Evolutionary conservation across 2,329 filamentous ascomycete genomes (phyloP), one percentile per base, ranked within the genome.

Genomic region (Canariomyces notabilis): DNA sequence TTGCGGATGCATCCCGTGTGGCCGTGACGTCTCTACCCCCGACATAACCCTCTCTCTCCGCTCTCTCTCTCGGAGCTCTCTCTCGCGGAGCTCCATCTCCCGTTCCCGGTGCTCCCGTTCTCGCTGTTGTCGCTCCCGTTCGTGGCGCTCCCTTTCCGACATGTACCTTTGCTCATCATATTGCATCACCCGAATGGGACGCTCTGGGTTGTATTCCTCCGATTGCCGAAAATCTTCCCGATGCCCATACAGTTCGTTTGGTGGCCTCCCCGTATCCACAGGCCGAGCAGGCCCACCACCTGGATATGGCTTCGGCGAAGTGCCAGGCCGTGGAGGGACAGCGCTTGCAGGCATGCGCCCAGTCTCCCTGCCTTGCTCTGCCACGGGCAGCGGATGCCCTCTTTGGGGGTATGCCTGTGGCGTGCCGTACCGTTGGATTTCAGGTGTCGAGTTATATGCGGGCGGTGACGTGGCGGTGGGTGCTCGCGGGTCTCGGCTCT

Each of bases 361-460:
- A 8, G 64, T 58, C 8, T 72, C 69, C 49, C 69, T 61, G 32
- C 59, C 63, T 52, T 76, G 72, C 18, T 82, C 79, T 12, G 64
- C 63, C 5, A 67, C 46, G 1, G 59, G 67, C 12, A 69, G 64
- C 33, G 74, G 75, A 1, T 73, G 71, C 4, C 72, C 73, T 31
- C 76, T 70, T 36, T 71, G 71, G 37, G 70, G 64, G 53, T 79
- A 83, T 9, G 68, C 64, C 44, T 80, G 77, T 1, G 80, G 78
- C 2, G 80, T 83, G 26, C 75, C 71, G 54, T 79, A 83, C 49
- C 77, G 73, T 51, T 75, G 73, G 15, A 76, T 61, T 53, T 82
- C 80, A 20, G 78, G 79, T 0, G 79, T 81, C 2, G 68, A 69
- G 52, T 77, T 77, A 32, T 70, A 63, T 44, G 67, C 68, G 55